Evolutionary conservation across 164 flowering plant genomes (phyloP).

Genomic region (Santalum album): DNA sequence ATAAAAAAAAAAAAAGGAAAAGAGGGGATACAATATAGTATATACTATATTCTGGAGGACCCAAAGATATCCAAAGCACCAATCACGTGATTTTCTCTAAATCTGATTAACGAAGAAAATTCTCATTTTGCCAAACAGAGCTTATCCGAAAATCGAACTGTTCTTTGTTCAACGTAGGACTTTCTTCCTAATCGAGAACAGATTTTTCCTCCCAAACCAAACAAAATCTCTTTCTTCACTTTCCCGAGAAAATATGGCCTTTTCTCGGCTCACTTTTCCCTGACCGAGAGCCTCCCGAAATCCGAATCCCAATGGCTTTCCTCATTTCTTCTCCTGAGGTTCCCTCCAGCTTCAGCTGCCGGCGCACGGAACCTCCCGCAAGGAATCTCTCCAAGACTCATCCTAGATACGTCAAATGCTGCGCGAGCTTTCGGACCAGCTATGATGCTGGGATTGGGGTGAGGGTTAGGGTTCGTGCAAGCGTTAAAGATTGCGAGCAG

Average conservation of each 20-base stretch:
- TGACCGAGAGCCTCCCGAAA: background rate
- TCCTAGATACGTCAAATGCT: conserved; percentile 9
- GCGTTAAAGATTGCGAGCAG: conserved; percentile 18
- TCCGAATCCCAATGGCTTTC: conserved; percentile 21
- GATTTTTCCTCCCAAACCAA: too few species aligned
- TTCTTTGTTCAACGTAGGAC: too few species aligned
- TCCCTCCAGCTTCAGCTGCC: conserved; percentile 8
- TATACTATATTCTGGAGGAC: too few species aligned
- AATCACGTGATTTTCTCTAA: too few species aligned
- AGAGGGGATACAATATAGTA: too few species aligned
- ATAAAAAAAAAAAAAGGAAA: too few species aligned
- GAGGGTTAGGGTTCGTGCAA: conserved; percentile 17
- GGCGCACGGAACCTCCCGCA: conserved; percentile 4
- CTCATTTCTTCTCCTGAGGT: conserved; percentile 20
- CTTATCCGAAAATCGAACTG: too few species aligned
- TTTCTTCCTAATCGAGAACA: too few species aligned
- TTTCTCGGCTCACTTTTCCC: background rate
- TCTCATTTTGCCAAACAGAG: too few species aligned
- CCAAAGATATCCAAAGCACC: too few species aligned
- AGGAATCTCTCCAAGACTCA: conserved; percentile 7
- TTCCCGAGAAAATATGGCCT: conserved; percentile 16
- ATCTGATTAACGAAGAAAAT: too few species aligned
- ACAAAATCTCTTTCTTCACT: background rate
- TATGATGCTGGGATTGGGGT: conserved; percentile 8
- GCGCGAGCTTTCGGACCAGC: background rate